phyloP scores from a whole-genome alignment of 495 filamentous ascomycete species.

The Corynascus novoguineensis region DNA sequence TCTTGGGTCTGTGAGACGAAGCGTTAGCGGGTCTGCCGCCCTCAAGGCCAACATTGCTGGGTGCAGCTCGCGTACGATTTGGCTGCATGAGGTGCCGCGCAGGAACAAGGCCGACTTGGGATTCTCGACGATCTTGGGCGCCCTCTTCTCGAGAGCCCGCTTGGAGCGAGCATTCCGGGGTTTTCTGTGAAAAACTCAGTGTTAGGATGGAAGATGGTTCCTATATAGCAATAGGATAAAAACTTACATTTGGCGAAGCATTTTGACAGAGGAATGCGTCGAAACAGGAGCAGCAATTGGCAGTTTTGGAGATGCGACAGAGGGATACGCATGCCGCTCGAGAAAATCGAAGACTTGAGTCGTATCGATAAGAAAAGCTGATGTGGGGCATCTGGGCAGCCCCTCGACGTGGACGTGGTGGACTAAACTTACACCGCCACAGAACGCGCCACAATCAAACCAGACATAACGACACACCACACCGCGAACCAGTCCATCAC shows the following conservation, averaged over 20 bases:
- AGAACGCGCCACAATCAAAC: background rate
- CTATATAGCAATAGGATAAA: too few relatives aligned
- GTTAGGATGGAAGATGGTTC: background rate
- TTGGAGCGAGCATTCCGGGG: slow-evolving; percentile 91
- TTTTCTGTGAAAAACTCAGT: slow-evolving; percentile 53
- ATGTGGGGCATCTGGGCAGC: slow-evolving; percentile 13
- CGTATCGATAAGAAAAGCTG: slow-evolving; percentile 21
- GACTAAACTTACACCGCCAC: background rate
- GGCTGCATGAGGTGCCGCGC: slow-evolving; percentile 72
- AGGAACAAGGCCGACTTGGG: slow-evolving; percentile 82
- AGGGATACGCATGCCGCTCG: background rate
- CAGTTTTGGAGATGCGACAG: too few relatives aligned
- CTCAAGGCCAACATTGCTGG: background rate
- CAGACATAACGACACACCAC: background rate
- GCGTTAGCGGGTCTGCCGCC: background rate
- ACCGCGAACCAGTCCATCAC: too few relatives aligned
- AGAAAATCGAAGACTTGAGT: slow-evolving; percentile 19
- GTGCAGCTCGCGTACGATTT: slow-evolving; percentile 44
- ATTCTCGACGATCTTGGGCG: slow-evolving; percentile 82
- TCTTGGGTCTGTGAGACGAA: slow-evolving; percentile 47
- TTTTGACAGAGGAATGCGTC: slow-evolving; percentile 13
- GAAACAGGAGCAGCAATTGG: background rate
- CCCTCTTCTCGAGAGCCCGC: slow-evolving; percentile 83
- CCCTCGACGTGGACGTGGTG: too few relatives aligned
- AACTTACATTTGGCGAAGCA: slow-evolving; percentile 35